Evolutionary conservation across 1,139 yeast species (phyloP), one percentile per base, ranked within the genome.

Genomic region (Blastobotrys apis): DNA sequence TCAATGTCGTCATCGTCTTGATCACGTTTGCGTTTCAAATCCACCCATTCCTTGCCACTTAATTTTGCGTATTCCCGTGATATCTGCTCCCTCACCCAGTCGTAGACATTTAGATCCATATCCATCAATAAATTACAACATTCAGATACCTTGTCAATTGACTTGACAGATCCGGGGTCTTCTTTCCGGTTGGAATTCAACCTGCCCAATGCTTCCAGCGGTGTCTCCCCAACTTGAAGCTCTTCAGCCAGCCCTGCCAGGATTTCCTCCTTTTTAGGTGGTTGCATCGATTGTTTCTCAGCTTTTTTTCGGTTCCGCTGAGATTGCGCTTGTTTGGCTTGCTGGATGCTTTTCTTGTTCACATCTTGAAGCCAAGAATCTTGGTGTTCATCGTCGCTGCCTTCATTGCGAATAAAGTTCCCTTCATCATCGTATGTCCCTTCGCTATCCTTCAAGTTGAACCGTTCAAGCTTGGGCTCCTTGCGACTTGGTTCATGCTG

Each of bases 341-440:
- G 67, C 25, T 53, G 52, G 3, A 81, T 77, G 40, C 79, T 84
- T 13, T 60, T 54, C 41, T 65, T 67, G 42, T 69, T 68, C n/a
- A 69, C 51, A 1, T 69, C 74, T 27, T 58, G 58, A 23, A 75
- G 60, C 79, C 81, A 77, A n/a, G 59, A 65, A 32, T 77, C 81
- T 39, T 73, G 74, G 38, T 69, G 67, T 9, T 67, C 67, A 3
- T 64, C 63, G 37, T 70, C 72, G 0, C 63, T 56, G 1, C 68
- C 68, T 6, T 35, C 36, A 6, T 27, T 26, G 30, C 74, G 66
- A n/a, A 77, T 64, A 53, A 69, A 81, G 54, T 79, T 81, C 1
- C 88, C 87, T 31, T 75, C 77, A 25, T 66, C 71, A 56, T 82
- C 88, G 54, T 81, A 80, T 3, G 64, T 63, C 1, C 90, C 92